These are phyloP conservation scores for Penicillium lividum DNA, from an alignment of 495 filamentous ascomycete species.

Conservation along the genomic window DNA sequence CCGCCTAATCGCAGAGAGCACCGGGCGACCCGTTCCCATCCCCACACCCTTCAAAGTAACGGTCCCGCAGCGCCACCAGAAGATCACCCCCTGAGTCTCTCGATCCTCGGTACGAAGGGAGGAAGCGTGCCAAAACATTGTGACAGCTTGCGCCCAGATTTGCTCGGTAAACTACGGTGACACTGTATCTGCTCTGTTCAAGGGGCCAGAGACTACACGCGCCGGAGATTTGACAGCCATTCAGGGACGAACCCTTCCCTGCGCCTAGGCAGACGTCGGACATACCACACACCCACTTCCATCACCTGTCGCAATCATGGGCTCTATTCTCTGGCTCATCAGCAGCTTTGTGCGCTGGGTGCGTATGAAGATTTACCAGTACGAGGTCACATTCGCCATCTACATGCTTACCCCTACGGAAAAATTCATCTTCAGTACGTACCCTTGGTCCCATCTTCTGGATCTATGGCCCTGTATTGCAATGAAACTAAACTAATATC, in stretches of 20 bases:
- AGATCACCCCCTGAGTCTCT: slow-evolving; percentile 2
- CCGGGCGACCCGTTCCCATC: not conserved
- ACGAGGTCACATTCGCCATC: slow-evolving; percentile 79
- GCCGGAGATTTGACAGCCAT: not conserved
- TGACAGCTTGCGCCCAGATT: not conserved
- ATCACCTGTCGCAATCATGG: slow-evolving; percentile 23
- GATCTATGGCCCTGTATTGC: not conserved
- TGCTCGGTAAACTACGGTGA: not conserved
- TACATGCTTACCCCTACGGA: slow-evolving; percentile 87
- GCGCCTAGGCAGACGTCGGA: not conserved
- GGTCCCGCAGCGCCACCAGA: slow-evolving; percentile 6
- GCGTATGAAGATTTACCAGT: slow-evolving; percentile 80
- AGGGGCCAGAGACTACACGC: not conserved
- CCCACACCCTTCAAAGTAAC: slow-evolving; percentile 1
- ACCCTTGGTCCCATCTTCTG: not conserved
- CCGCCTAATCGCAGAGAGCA: not conserved
- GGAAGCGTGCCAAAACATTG: not conserved
- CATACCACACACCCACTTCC: not conserved
- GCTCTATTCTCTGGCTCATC: slow-evolving; percentile 40
- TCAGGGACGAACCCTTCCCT: slow-evolving; percentile 1
- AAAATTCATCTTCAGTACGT: slow-evolving; percentile 82
- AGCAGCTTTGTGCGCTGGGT: slow-evolving; percentile 60
- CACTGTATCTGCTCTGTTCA: not conserved
- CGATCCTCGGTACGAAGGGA: not conserved
- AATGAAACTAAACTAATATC: not conserved